Conservation (phyloP, 129 eudicot genomes). For the Dittrichia graveolens region DNA sequence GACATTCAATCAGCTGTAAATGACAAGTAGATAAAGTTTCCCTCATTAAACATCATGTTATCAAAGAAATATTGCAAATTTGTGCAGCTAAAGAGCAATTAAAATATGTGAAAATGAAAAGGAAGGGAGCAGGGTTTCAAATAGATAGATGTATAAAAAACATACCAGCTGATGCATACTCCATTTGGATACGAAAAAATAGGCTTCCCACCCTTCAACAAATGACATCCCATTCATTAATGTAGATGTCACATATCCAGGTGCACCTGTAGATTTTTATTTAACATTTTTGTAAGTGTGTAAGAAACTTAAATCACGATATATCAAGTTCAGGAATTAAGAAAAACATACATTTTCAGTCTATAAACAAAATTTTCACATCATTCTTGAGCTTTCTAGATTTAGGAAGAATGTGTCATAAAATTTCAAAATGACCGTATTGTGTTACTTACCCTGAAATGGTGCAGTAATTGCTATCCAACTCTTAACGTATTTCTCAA, state of each 20-base stretch:
- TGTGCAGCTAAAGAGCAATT: too few species aligned
- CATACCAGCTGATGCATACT: slow-evolving; percentile 99
- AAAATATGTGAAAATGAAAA: too few species aligned
- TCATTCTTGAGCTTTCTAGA: background rate
- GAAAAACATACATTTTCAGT: background rate
- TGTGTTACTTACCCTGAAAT: slow-evolving; percentile 65
- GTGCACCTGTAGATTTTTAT: slow-evolving; percentile 70
- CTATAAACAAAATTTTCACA: background rate
- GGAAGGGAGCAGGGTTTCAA: too few species aligned
- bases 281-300: background rate
- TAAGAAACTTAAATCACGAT: background rate
- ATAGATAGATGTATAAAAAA: background rate
- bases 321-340: background rate
- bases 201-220: slow-evolving; percentile 89
- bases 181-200: slow-evolving; percentile 94
- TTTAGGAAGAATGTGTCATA: background rate
- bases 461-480: slow-evolving; percentile 99
- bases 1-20: slow-evolving; percentile 91
- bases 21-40: background rate
- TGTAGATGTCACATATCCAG: slow-evolving; percentile 91
- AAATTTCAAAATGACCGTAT: slow-evolving; percentile 10
- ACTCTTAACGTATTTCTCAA: slow-evolving; percentile 91
- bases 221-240: slow-evolving; percentile 86
- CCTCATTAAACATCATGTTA: background rate
- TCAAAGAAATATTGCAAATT: background rate